Base-by-base conservation (phyloP, 129 eudicot genomes). In the Chrysanthemum makinoi region DNA sequence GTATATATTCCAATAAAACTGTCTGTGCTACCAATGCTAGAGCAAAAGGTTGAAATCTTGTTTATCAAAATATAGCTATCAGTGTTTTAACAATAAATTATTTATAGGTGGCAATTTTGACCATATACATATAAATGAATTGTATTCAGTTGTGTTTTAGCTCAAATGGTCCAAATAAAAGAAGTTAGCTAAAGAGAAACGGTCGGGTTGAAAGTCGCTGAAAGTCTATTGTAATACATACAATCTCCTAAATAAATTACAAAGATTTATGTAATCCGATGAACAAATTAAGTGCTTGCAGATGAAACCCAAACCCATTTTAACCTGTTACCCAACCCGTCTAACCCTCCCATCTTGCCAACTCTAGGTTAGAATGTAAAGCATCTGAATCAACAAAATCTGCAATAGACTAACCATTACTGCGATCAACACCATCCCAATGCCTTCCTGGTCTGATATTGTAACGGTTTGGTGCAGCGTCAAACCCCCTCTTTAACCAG, bases 401-500 rank as follows among this genome's bases (percentile, higher is more conserved):
- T 19, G 16, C 69, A 66, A 44, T 57, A 18, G 67, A 82, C 88
- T 72, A 70, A 93, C 98, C 98, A 12, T 66, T 94, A 70, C 97
- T 94, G 24, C 99, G 95, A 58, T 94, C 96, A 18, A 94, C 99
- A 2, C 99, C 99, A 15, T 94, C 99, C 99, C 99, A 94, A 46
- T 94, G 99, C 51, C 99, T 83, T 53, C 99, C 97, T 2, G 99
- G 97, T 77, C 69, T 86, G 76, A 94, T 94, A 33, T 87, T 83
- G 62, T 94, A 94, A 11, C 99, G 95, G 73, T 94, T 89, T 48
- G 96, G 86, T 49, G 96, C 96, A 66, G 86, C 87, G n/a, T 84
- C 96, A 1, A 90, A 50, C 39, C 97, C 86, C 76, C 97, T 86
- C 67, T 73, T 90, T 57, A 87, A 72, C 98, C 98, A 94, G 79